A percentile compares a stretch with the other conserved stretches of the same genome.
Evolutionary conservation across 192 early-diverging fungal genomes (phyloP).

Genomic region (Podila epicladia): DNA sequence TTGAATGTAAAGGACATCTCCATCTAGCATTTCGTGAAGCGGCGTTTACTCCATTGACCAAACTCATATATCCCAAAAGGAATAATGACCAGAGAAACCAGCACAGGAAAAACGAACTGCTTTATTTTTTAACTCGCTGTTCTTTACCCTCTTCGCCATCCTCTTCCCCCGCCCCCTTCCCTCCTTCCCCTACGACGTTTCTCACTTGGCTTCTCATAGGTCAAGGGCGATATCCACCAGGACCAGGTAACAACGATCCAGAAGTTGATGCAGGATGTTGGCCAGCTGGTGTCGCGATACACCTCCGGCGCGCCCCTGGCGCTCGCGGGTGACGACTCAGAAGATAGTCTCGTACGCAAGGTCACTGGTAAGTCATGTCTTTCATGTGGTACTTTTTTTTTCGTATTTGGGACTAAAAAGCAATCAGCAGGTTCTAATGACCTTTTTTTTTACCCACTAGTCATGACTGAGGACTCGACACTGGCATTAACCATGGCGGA

Average conservation of each 20-base stretch:
- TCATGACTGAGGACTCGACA: conserved; percentile 40
- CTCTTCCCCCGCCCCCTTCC: not conserved
- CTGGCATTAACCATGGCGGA: conserved; percentile 51
- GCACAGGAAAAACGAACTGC: not conserved
- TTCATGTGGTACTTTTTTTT: not conserved
- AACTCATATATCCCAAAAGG: not conserved
- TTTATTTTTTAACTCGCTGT: not conserved
- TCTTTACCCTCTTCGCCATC: no score
- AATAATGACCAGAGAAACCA: not conserved
- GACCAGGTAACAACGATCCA: conserved; percentile 38
- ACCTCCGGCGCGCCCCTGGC: not conserved
- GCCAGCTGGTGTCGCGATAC: conserved; percentile 45
- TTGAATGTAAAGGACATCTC: conserved; percentile 23
- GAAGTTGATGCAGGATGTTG: conserved; percentile 50
- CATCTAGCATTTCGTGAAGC: not conserved
- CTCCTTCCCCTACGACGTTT: not conserved
- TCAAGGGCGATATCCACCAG: conserved; percentile 32
- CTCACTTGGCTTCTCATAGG: not conserved
- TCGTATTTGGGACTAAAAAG: not conserved
- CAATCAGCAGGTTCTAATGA: not conserved
- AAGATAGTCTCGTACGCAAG: conserved; percentile 46
- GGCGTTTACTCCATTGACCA: no score
- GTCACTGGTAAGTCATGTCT: conserved; percentile 26
- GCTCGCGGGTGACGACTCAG: conserved; percentile 7
- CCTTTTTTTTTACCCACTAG: conserved; percentile 3